A percentile compares a stretch with the other conserved stretches of the same genome.
Conservation (phyloP, 306 rosid genomes). For the Abrus pulchellus region DNA sequence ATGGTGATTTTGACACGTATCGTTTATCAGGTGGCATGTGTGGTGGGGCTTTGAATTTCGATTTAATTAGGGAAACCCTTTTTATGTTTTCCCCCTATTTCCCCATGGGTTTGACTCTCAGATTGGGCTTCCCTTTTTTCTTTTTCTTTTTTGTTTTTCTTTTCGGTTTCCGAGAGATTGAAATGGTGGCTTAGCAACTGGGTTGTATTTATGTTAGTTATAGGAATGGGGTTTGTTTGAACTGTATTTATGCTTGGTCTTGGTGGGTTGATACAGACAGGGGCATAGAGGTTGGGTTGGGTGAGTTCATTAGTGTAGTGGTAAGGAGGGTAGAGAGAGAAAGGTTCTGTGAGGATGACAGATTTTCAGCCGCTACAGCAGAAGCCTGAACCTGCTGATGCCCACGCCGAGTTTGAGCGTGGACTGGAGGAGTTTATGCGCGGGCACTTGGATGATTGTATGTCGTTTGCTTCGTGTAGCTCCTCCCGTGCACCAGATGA, state of each 20-base stretch:
- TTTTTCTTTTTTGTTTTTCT: conserved; percentile 58
- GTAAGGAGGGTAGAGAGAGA: conserved; percentile 43
- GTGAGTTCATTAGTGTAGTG: conserved; percentile 50
- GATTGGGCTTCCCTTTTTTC: conserved; percentile 59
- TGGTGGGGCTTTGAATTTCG: conserved; percentile 55
- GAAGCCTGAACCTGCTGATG: conserved; percentile 93
- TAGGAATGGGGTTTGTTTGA: conserved; percentile 51
- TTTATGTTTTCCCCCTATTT: conserved; percentile 28
- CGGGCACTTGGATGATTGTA: conserved; percentile 96
- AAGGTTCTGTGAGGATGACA: conserved; percentile 68
- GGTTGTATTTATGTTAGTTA: conserved; percentile 43
- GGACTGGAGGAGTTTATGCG: conserved; percentile 95
- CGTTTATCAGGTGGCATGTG: conserved; percentile 65
- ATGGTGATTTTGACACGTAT: conserved; percentile 52
- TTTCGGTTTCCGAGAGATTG: conserved; percentile 61
- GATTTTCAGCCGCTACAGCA: conserved; percentile 87
- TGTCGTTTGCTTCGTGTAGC: conserved; percentile 97
- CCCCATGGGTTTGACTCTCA: conserved; percentile 45
- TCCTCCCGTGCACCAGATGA: conserved; percentile 76
- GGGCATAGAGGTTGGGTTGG: conserved; percentile 46
- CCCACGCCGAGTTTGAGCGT: conserved; percentile 76
- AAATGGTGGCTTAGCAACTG: conserved; percentile 57
- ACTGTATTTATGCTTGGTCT: conserved; percentile 40
- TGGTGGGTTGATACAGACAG: conserved; percentile 38
- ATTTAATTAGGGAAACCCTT: conserved; percentile 59